These are phyloP conservation scores for Chytridium lagenaria DNA, from an alignment of 371 early-diverging fungal genomes.

Conservation along the genomic window DNA sequence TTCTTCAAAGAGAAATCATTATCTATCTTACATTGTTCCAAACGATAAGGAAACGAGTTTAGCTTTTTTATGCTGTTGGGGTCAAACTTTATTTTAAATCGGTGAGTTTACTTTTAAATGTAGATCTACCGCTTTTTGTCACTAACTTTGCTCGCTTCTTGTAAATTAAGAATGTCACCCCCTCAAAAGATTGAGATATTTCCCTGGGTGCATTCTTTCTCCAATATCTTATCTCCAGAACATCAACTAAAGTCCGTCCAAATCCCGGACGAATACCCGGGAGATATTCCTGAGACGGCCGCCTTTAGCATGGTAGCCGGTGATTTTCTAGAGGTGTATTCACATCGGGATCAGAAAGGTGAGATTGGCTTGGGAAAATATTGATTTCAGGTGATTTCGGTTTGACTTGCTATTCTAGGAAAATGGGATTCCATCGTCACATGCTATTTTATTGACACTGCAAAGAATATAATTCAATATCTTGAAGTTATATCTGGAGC, in stretches of 20 bases:
- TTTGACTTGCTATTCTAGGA: slow-evolving; percentile 38
- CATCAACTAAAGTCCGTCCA: slow-evolving; percentile 69
- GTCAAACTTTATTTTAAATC: slow-evolving; percentile 86
- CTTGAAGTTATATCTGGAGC: slow-evolving; percentile 78
- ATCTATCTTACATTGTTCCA: slow-evolving; percentile 61
- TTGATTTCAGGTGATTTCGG: background rate
- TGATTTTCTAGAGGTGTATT: slow-evolving; percentile 92
- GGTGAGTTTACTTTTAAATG: too few species aligned
- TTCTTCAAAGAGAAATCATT: background rate
- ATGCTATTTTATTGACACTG: slow-evolving; percentile 97
- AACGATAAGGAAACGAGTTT: slow-evolving; percentile 55
- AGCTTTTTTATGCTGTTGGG: slow-evolving; percentile 71
- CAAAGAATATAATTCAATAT: slow-evolving; percentile 88
- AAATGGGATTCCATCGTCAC: slow-evolving; percentile 90
- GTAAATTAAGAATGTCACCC: slow-evolving; percentile 63
- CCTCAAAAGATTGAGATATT: slow-evolving; percentile 61
- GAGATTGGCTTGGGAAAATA: slow-evolving; percentile 17
- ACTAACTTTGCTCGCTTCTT: slow-evolving; percentile 66
- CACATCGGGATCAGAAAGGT: slow-evolving; percentile 61
- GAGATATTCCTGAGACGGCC: slow-evolving; percentile 65
- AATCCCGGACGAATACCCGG: slow-evolving; percentile 84
- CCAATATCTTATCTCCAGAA: slow-evolving; percentile 69
- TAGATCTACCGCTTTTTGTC: too few species aligned
- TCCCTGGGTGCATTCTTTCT: slow-evolving; percentile 90
- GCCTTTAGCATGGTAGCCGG: slow-evolving; percentile 97